Conservation (phyloP, 1,284 basidiomycete species). For the Sutorius eximius region DNA sequence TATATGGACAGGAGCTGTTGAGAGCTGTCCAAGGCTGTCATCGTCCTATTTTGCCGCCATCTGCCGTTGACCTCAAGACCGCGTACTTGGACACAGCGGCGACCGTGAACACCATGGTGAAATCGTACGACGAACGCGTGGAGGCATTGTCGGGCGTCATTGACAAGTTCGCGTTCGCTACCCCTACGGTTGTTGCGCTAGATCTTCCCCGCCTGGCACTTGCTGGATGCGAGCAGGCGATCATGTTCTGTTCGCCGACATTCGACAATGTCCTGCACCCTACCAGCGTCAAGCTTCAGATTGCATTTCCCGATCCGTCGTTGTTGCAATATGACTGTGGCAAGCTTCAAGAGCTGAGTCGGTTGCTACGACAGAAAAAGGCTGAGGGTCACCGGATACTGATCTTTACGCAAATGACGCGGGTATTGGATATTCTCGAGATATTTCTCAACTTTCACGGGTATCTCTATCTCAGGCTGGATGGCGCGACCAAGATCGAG, state of each 20-base stretch:
- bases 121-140: slow-evolving; percentile 65
- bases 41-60: slow-evolving; percentile 58
- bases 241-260: slow-evolving; percentile 37
- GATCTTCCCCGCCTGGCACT: slow-evolving; percentile 71
- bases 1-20: slow-evolving; percentile 69
- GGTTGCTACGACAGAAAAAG: slow-evolving; percentile 81
- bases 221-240: slow-evolving; percentile 40
- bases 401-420: slow-evolving; percentile 98
- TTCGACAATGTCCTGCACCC: slow-evolving; percentile 75
- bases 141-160: slow-evolving; percentile 57
- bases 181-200: slow-evolving; percentile 76
- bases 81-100: slow-evolving; percentile 46
- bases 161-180: slow-evolving; percentile 81
- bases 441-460: slow-evolving; percentile 93
- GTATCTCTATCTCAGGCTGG: slow-evolving; percentile 89
- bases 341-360: slow-evolving; percentile 85
- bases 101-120: slow-evolving; percentile 51
- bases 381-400: slow-evolving; percentile 86
- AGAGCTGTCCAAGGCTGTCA: slow-evolving; percentile 43
- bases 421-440: slow-evolving; percentile 92
- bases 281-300: slow-evolving; percentile 81
- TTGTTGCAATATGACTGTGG: slow-evolving; percentile 96
- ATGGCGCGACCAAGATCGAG: slow-evolving; percentile 95
- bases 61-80: slow-evolving; percentile 40
- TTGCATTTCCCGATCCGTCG: slow-evolving; percentile 91